Base-by-base conservation (phyloP, 176 grass and related monocot genomes). In the Aechmea fasciata region DNA sequence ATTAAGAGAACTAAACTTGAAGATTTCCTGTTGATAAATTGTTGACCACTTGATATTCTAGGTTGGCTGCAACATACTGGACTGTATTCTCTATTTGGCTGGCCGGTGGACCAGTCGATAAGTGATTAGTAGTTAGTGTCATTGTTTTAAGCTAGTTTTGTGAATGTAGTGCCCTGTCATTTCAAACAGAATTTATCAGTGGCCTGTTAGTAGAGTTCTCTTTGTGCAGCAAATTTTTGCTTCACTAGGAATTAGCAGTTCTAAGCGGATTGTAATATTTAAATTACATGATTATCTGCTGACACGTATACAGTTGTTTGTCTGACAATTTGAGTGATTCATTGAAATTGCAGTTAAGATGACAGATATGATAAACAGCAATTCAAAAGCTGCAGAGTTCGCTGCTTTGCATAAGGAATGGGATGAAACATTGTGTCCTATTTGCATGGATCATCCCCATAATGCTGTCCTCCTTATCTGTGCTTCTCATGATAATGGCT, bases 361-460 rank as follows among this genome's bases (percentile, higher is more conserved):
- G 89, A 85, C 85, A 83, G 81, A 83, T 85, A 73, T 55, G 79
- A 91, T 83, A 91, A 79, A 81, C 77, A 88, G 72, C 73, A 85
- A 73, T 71, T 71, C 76, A 64, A 80, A 68, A 73, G 75, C 77
- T 69, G 55, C 76, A 88, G 70, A 83, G 70, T 70, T 24, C 75
- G 76, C 79, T 88, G 79, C 80, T 74, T 82, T 88, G 73, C 90
- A 85, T 76, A 93, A 90, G 82, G 89, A 99, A 88, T 92, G 86
- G 89, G 94, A 93, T 70, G 91, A 91, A 75, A 85, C 70, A 76
- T 87, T 84, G 78, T 99, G 90, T 84, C 86, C 94, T 76, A 93
- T 97, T 83, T 97, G 94, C 86, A 93, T 97, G 94, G 94, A 97
- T 75, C 87, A 97, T 85, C 94, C 94, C 13, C 94, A 99, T 86